phyloP scores from a whole-genome alignment of 495 filamentous ascomycete species.

The Aspergillus baeticus region DNA sequence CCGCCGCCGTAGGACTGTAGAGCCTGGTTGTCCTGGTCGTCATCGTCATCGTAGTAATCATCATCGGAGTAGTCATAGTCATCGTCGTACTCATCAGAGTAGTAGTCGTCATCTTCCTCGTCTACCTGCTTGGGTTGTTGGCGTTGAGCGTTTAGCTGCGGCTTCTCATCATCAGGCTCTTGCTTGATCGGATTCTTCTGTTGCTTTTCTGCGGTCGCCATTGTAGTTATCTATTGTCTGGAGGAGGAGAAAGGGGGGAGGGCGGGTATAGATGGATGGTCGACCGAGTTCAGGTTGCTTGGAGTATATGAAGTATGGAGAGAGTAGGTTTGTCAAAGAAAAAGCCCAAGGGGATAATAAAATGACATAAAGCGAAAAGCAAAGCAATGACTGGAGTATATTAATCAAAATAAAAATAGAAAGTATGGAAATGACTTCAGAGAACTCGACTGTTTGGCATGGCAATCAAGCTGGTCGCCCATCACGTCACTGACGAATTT shows the following conservation, averaged over 20 bases:
- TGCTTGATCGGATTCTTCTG: constrained; percentile 26
- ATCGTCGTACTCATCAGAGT: constrained; percentile 44
- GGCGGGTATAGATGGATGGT: constrained; percentile 2
- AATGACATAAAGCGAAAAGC: constrained; percentile 1
- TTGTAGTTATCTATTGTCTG: constrained; percentile 19
- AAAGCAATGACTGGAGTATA: background rate
- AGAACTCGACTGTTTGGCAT: background rate
- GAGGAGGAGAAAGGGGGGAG: background rate
- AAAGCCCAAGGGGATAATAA: background rate
- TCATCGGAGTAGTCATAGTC: constrained; percentile 22
- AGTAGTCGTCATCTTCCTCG: constrained; percentile 49
- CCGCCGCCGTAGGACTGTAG: constrained; percentile 43
- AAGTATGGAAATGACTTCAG: background rate
- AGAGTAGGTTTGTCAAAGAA: background rate
- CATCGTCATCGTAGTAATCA: constrained; percentile 26
- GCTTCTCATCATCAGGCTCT: constrained; percentile 16
- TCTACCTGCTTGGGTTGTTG: constrained; percentile 31
- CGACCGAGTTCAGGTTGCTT: background rate
- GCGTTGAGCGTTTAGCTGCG: constrained; percentile 41
- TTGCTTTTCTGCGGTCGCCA: constrained; percentile 43
- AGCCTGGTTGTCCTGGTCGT: constrained; percentile 17
- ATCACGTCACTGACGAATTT: too few species aligned
- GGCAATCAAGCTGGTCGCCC: too few species aligned
- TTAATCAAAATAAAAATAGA: constrained; percentile 4
- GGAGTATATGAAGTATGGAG: background rate